Evolutionary conservation across 768 basidiomycete species (phyloP).

Genomic region (Xerocomus brunneocitrinus): DNA sequence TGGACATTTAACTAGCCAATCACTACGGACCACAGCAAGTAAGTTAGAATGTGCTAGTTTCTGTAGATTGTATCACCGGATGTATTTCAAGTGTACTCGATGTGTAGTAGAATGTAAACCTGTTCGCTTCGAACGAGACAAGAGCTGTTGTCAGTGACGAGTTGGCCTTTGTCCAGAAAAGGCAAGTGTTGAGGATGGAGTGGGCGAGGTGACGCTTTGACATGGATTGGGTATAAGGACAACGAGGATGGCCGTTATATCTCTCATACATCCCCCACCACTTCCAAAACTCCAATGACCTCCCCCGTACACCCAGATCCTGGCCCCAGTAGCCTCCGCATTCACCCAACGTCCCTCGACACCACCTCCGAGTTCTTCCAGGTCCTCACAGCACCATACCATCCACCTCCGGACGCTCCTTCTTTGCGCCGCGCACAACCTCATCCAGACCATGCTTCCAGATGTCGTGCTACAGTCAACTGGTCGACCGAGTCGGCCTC

Average conservation of each 20-base stretch:
- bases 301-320: slow-evolving; percentile 9
- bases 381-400: slow-evolving; percentile 26
- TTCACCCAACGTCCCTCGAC: slow-evolving; percentile 11
- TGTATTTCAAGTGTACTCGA: slow-evolving; percentile 7
- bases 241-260: slow-evolving; percentile 14
- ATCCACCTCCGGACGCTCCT: slow-evolving; percentile 1
- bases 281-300: slow-evolving; percentile 11
- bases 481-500: slow-evolving; percentile 19
- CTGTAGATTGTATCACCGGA: slow-evolving; percentile 13
- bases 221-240: slow-evolving; percentile 24
- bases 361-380: slow-evolving; percentile 28
- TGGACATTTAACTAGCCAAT: slow-evolving; percentile 30
- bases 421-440: slow-evolving; percentile 13
- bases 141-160: slow-evolving; percentile 19
- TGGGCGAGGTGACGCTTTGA: slow-evolving; percentile 21
- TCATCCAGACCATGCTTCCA: slow-evolving; percentile 15
- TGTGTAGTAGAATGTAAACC: slow-evolving; percentile 14
- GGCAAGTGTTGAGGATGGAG: slow-evolving; percentile 31
- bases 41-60: background rate
- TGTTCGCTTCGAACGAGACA: slow-evolving; percentile 9
- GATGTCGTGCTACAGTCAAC: slow-evolving; percentile 26
- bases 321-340: slow-evolving; percentile 15
- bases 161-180: slow-evolving; percentile 29
- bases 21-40: background rate
- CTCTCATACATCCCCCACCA: background rate